Evolutionary conservation across 2,329 filamentous ascomycete genomes (phyloP).

Genomic region (Venturia effusa): DNA sequence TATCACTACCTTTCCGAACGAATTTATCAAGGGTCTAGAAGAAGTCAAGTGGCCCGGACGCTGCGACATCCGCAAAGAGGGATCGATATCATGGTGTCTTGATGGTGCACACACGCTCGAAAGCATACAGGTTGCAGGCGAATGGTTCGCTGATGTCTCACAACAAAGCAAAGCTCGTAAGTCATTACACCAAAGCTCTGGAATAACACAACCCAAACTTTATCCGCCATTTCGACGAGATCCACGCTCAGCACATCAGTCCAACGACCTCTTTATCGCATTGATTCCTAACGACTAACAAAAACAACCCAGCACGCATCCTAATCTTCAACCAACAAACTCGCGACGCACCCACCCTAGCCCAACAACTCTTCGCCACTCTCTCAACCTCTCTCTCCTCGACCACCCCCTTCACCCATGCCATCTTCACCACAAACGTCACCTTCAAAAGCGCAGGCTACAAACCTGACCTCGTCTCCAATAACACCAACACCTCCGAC

Average conservation of each 20-base stretch:
- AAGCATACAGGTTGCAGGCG: conserved; percentile 63
- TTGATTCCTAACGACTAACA: neutral
- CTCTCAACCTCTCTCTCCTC: conserved; percentile 27
- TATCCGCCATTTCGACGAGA: neutral
- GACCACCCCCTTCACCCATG: conserved; percentile 50
- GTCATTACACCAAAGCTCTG: neutral
- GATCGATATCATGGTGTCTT: conserved; percentile 57
- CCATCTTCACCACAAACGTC: conserved; percentile 72
- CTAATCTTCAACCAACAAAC: conserved; percentile 93
- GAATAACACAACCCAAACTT: neutral
- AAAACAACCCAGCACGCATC: conserved; percentile 34
- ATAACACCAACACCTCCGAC: conserved; percentile 49
- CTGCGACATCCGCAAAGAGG: conserved; percentile 56
- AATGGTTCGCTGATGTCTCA: conserved; percentile 55
- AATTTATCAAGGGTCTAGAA: conserved; percentile 55
- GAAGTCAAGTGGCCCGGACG: conserved; percentile 61
- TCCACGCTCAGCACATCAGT: neutral
- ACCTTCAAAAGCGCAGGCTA: conserved; percentile 52
- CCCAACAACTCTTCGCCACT: conserved; percentile 50
- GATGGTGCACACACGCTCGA: conserved; percentile 85
- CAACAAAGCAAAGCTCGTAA: neutral
- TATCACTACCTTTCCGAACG: conserved; percentile 40
- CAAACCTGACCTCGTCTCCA: conserved; percentile 50
- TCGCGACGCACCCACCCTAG: conserved; percentile 58
- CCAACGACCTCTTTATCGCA: neutral